A percentile compares a stretch with the other conserved stretches of the same genome.
These are phyloP conservation scores for Chaetomium globosum DNA, from an alignment of 2,329 filamentous ascomycete species.

Conservation along the genomic window DNA sequence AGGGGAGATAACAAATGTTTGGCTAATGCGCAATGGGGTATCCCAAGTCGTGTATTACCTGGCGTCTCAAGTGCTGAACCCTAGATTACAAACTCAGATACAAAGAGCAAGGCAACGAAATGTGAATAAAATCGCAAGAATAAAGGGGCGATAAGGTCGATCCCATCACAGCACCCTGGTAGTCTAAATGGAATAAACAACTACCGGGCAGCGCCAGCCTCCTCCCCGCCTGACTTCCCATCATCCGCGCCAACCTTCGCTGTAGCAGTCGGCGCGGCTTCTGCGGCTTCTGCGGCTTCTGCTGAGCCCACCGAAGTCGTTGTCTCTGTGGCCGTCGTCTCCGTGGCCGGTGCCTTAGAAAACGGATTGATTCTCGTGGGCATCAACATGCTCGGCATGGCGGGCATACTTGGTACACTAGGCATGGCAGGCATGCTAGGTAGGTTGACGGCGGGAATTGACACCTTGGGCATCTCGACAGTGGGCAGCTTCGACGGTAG, in stretches of 20 bases:
- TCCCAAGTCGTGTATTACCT: no score
- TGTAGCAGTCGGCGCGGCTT: not conserved
- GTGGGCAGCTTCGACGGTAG: constrained; percentile 48
- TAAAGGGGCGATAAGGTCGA: not conserved
- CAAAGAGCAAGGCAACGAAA: not conserved
- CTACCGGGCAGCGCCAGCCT: not conserved
- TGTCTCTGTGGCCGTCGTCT: constrained; percentile 4
- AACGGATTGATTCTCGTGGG: constrained; percentile 41
- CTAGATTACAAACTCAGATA: not conserved
- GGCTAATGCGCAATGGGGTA: not conserved
- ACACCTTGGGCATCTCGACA: constrained; percentile 35
- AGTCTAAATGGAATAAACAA: not conserved
- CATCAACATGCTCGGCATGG: constrained; percentile 38
- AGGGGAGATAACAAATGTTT: not conserved
- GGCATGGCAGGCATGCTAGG: constrained; percentile 34
- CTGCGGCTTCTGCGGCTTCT: not conserved
- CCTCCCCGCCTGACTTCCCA: not conserved
- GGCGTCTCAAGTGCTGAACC: not conserved
- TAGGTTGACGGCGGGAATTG: constrained; percentile 34
- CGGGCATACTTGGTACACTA: constrained; percentile 31
- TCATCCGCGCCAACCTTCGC: not conserved
- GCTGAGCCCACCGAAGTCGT: not conserved
- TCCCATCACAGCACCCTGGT: not conserved
- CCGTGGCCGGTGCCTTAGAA: constrained; percentile 32
- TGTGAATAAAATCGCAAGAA: not conserved